Percentiles rank a stretch among this genome's conserved stretches.
Evolutionary conservation across 352 stramenopile genomes (phyloP).

Genomic region (Phytophthora citricola): DNA sequence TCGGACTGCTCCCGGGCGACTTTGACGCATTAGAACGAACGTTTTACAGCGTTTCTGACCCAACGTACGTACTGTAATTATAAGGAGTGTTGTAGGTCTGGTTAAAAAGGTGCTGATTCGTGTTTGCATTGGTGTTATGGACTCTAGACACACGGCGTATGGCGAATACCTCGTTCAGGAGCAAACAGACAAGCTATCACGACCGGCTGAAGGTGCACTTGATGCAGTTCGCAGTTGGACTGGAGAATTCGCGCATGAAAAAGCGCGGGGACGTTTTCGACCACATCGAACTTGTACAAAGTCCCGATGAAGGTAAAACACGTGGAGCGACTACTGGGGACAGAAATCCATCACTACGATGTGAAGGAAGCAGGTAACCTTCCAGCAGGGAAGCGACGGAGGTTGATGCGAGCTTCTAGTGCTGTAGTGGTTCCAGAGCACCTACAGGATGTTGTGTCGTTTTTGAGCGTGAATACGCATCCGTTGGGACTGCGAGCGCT

Average conservation of each 20-base stretch:
- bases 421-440: slow-evolving; percentile 47
- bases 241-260: slow-evolving; percentile 17
- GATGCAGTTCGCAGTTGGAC: slow-evolving; percentile 61
- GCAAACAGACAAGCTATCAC: slow-evolving; percentile 50
- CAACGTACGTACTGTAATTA: slow-evolving; percentile 47
- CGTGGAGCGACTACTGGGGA: slow-evolving; percentile 58
- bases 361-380: background rate
- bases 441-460: slow-evolving; percentile 55
- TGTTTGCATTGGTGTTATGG: slow-evolving; percentile 4
- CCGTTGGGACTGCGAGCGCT: slow-evolving; percentile 62
- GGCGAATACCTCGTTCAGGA: slow-evolving; percentile 54
- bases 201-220: slow-evolving; percentile 51
- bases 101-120: background rate
- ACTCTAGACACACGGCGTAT: slow-evolving; percentile 57
- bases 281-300: slow-evolving; percentile 53
- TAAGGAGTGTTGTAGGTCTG: background rate
- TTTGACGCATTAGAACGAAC: slow-evolving; percentile 57
- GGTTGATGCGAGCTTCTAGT: slow-evolving; percentile 49
- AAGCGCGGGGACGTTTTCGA: slow-evolving; percentile 42
- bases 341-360: slow-evolving; percentile 61
- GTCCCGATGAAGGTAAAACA: slow-evolving; percentile 50
- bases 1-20: slow-evolving; percentile 58
- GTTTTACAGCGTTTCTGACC: slow-evolving; percentile 65
- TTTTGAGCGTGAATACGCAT: slow-evolving; percentile 75
- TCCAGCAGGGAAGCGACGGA: slow-evolving; percentile 19